Percentiles rank a stretch among this genome's conserved stretches.
These are phyloP conservation scores for Rhodotorula sp. DNA, from an alignment of 1,284 basidiomycete genomes.

Conservation along the genomic window DNA sequence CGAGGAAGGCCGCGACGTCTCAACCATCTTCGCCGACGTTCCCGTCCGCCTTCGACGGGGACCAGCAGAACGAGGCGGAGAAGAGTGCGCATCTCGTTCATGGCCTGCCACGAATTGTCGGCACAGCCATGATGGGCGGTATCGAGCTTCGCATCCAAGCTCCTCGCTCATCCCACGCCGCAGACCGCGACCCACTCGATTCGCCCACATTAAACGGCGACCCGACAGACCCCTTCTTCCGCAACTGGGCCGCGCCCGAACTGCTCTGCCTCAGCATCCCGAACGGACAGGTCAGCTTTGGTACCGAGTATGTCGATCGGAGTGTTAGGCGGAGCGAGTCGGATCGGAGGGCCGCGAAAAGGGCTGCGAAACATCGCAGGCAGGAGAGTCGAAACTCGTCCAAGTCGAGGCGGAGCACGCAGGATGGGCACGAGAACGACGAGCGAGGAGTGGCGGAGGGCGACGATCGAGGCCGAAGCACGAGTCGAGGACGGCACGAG, in stretches of 20 bases:
- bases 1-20: neutral
- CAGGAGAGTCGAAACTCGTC: neutral
- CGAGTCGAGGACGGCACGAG: neutral
- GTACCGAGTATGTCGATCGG: constrained; percentile 25
- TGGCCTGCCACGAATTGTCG: constrained; percentile 23
- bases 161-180: neutral
- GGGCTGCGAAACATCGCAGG: constrained; percentile 5
- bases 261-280: constrained; percentile 34
- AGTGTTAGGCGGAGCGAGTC: constrained; percentile 26
- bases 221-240: constrained; percentile 32
- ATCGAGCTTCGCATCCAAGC: constrained; percentile 31
- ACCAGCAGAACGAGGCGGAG: neutral
- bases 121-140: constrained; percentile 11
- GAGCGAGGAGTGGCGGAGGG: neutral
- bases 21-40: neutral
- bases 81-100: neutral
- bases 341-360: constrained; percentile 19
- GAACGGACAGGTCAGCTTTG: constrained; percentile 16
- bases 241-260: constrained; percentile 31
- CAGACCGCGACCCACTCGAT: neutral
- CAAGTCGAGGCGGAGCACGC: neutral
- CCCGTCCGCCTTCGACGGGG: neutral
- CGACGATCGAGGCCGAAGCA: too few species aligned
- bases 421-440: neutral
- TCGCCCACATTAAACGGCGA: constrained; percentile 1